Conservation (phyloP, 176 grass and related monocot genomes). For the Pharus latifolius region DNA sequence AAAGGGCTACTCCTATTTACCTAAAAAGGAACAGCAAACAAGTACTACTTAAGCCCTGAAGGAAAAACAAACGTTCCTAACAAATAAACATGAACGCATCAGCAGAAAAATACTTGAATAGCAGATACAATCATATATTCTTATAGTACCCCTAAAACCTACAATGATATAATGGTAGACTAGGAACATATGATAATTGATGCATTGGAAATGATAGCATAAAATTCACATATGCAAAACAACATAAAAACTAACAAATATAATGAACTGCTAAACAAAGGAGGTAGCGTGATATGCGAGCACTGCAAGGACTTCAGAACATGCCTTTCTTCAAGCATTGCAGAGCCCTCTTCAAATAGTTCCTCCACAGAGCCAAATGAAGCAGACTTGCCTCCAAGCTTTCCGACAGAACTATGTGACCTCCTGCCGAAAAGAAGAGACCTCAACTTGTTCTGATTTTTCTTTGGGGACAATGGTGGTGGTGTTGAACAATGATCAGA, state of each 20-base stretch:
- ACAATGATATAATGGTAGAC: background rate
- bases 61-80: too few relatives aligned
- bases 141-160: background rate
- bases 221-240: conserved; percentile 2
- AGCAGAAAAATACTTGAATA: background rate
- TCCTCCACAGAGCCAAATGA: conserved; percentile 70
- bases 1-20: too few relatives aligned
- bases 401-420: conserved; percentile 47
- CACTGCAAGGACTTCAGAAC: background rate
- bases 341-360: conserved; percentile 94
- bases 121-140: background rate
- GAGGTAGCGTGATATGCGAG: background rate
- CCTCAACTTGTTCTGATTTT: conserved; percentile 65
- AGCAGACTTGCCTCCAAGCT: conserved; percentile 39
- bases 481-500: conserved; percentile 49
- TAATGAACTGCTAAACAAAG: background rate
- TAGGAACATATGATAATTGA: background rate
- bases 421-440: conserved; percentile 67
- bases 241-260: background rate
- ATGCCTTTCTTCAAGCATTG: conserved; percentile 91
- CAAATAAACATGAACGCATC: background rate
- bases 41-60: too few relatives aligned
- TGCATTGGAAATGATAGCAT: background rate
- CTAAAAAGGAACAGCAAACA: too few relatives aligned
- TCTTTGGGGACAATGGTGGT: conserved; percentile 55